Conservation (phyloP, 306 rosid genomes). For the Myrica gale region DNA sequence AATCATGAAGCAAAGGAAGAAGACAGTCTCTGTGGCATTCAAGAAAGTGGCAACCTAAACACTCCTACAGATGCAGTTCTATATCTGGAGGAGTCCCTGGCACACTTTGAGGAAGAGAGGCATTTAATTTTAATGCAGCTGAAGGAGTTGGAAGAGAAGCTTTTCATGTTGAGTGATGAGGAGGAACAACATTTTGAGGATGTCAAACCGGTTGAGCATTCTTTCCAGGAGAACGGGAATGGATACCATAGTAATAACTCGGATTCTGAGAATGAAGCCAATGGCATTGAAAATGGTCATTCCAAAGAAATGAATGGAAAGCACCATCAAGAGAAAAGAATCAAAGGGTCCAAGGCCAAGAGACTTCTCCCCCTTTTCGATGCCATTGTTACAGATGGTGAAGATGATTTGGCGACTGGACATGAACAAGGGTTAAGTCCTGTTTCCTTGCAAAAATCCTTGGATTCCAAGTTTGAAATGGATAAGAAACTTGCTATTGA, state of each 20-base stretch:
- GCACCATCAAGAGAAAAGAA: constrained; percentile 53
- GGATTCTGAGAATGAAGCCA: constrained; percentile 35
- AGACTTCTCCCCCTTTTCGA: constrained; percentile 77
- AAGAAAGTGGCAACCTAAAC: constrained; percentile 61
- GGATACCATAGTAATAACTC: constrained; percentile 50
- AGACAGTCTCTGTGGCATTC: constrained; percentile 45
- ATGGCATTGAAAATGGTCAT: constrained; percentile 66
- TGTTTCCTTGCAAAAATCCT: constrained; percentile 28
- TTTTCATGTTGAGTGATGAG: constrained; percentile 58
- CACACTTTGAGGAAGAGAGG: constrained; percentile 88
- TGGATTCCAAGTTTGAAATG: constrained; percentile 35
- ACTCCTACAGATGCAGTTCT: constrained; percentile 73
- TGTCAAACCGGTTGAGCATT: constrained; percentile 35
- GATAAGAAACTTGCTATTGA: constrained; percentile 50
- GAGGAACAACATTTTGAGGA: constrained; percentile 57
- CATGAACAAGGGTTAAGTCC: constrained; percentile 45
- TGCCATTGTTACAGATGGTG: constrained; percentile 53
- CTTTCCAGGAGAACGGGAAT: constrained; percentile 58
- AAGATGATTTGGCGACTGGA: constrained; percentile 55
- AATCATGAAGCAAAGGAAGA: constrained; percentile 69
- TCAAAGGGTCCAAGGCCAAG: constrained; percentile 49
- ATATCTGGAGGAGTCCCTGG: constrained; percentile 72
- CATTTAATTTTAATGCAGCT: constrained; percentile 76
- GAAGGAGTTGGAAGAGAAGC: constrained; percentile 80
- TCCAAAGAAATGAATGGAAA: constrained; percentile 58